These are phyloP conservation scores for Paraphoma sp. DNA, from an alignment of 2,329 filamentous ascomycete species.

Conservation along the genomic window DNA sequence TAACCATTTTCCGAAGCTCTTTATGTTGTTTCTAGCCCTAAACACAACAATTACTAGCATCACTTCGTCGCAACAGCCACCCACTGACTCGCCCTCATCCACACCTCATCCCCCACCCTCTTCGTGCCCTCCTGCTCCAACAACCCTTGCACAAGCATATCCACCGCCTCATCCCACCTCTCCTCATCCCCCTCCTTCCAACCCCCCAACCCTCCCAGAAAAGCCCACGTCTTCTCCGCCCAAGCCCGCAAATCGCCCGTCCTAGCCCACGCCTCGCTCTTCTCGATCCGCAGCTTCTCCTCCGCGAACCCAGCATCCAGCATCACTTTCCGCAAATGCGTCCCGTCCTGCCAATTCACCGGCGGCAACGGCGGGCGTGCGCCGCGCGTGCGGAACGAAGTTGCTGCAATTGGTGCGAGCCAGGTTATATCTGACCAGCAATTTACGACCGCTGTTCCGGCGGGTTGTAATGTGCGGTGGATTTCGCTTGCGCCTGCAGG, in stretches of 20 bases:
- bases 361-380: constrained; percentile 24
- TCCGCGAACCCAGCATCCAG: constrained; percentile 33
- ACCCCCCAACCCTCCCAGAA: constrained; percentile 31
- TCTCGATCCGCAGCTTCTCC: constrained; percentile 28
- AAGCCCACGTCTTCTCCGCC: constrained; percentile 40
- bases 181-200: constrained; percentile 35
- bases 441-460: constrained; percentile 49
- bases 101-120: constrained; percentile 27
- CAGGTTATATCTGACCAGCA: constrained; percentile 40
- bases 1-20: no score
- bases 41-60: no score
- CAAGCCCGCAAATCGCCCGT: constrained; percentile 25
- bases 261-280: constrained; percentile 32
- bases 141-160: constrained; percentile 26
- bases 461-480: constrained; percentile 46
- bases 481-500: constrained; percentile 47
- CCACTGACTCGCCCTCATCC: constrained; percentile 40
- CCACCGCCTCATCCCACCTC: constrained; percentile 38
- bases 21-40: no score
- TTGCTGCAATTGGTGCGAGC: constrained; percentile 25
- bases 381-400: constrained; percentile 23
- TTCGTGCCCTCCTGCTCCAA: constrained; percentile 24
- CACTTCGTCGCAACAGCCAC: constrained; percentile 34
- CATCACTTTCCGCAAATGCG: constrained; percentile 35
- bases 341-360: constrained; percentile 35